These are phyloP conservation scores for Durio zibethinus DNA, from an alignment of 345 rosid species.

Conservation along the genomic window DNA sequence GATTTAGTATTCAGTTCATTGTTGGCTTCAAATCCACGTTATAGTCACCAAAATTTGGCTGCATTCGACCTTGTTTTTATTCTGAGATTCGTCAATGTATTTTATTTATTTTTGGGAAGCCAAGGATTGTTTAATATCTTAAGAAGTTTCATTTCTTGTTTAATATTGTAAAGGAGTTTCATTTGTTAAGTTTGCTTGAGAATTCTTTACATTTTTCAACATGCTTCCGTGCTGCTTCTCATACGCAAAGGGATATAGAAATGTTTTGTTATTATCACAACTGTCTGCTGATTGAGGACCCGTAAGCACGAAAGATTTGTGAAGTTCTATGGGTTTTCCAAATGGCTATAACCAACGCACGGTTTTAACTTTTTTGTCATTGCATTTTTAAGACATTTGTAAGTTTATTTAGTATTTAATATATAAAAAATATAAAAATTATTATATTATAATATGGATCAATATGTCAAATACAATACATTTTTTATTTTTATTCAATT, in stretches of 20 bases:
- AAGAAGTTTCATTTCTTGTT: constrained; percentile 11
- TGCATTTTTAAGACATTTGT: too few relatives aligned
- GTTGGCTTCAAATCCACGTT: background rate
- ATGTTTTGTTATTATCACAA: background rate
- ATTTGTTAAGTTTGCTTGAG: constrained; percentile 18
- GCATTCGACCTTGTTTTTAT: background rate
- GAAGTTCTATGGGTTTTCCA: background rate
- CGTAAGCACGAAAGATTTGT: background rate
- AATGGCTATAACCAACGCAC: background rate
- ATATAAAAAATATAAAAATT: too few relatives aligned
- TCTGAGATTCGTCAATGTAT: constrained; percentile 18
- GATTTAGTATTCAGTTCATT: background rate
- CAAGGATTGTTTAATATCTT: background rate
- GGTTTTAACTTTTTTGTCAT: background rate
- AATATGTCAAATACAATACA: too few relatives aligned
- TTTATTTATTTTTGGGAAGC: constrained; percentile 10
- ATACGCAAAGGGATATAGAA: constrained; percentile 26
- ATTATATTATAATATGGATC: too few relatives aligned
- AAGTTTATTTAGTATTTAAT: too few relatives aligned
- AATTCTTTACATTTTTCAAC: background rate
- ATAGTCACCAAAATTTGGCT: background rate
- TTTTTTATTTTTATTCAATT: too few relatives aligned
- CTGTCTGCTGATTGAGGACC: background rate
- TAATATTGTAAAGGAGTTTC: constrained; percentile 22
- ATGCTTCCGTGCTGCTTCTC: constrained; percentile 22